phyloP scores from a whole-genome alignment of 768 basidiomycete species.

The Podaxis mareebaensis region DNA sequence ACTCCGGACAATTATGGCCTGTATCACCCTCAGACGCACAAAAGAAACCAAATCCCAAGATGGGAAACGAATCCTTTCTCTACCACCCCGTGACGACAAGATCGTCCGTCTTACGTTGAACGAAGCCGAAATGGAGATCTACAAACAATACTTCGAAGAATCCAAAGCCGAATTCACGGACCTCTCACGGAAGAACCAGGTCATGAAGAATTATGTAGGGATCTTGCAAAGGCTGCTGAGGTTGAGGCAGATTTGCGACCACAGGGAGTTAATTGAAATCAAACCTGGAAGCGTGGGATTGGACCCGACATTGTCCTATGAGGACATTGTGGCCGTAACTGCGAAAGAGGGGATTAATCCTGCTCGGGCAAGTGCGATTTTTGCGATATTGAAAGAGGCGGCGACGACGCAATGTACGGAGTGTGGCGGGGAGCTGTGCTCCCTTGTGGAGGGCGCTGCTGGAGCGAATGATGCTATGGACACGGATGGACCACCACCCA shows the following conservation, averaged over 20 bases:
- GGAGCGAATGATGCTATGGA: conserved; percentile 44
- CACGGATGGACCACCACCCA: conserved; percentile 45
- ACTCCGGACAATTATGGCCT: conserved; percentile 96
- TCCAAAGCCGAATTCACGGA: conserved; percentile 92
- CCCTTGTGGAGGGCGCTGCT: conserved; percentile 44
- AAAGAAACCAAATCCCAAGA: conserved; percentile 85
- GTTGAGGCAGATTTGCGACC: conserved; percentile 96
- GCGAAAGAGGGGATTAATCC: conserved; percentile 75
- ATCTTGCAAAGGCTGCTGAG: conserved; percentile 96
- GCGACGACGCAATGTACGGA: conserved; percentile 88
- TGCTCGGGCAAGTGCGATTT: conserved; percentile 76
- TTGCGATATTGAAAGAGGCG: conserved; percentile 82
- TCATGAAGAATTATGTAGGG: conserved; percentile 98
- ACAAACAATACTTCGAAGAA: conserved; percentile 85
- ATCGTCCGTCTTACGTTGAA: conserved; percentile 85
- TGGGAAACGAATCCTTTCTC: conserved; percentile 81
- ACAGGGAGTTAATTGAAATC: conserved; percentile 84
- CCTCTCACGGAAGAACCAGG: conserved; percentile 83
- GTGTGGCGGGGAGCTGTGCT: conserved; percentile 77
- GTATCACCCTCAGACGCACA: conserved; percentile 93
- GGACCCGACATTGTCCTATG: conserved; percentile 63
- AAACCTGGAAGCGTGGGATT: conserved; percentile 46
- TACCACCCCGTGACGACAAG: conserved; percentile 91
- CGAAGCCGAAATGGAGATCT: conserved; percentile 78
- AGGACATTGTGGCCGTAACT: conserved; percentile 78